phyloP scores from a whole-genome alignment of 1,284 basidiomycete species.

The Malassezia brasiliensis region DNA sequence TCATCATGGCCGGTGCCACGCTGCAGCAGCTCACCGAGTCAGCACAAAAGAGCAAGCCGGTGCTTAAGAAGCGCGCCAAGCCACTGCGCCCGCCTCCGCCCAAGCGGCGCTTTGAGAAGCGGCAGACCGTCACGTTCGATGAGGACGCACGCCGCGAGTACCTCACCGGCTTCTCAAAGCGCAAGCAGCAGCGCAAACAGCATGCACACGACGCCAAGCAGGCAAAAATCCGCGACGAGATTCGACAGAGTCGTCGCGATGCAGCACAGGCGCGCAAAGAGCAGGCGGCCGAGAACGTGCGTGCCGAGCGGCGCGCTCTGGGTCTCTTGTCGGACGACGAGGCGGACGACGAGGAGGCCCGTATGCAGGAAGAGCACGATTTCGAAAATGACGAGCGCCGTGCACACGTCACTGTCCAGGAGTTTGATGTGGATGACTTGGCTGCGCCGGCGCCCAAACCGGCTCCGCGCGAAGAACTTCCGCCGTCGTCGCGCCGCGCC shows the following conservation, averaged over 20 bases:
- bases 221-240: slow-evolving; percentile 29
- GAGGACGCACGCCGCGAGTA: slow-evolving; percentile 39
- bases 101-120: slow-evolving; percentile 18
- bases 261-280: slow-evolving; percentile 27
- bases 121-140: slow-evolving; percentile 34
- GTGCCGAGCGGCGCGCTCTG: slow-evolving; percentile 28
- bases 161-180: slow-evolving; percentile 44
- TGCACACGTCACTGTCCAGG: slow-evolving; percentile 16
- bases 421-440: slow-evolving; percentile 8
- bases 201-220: slow-evolving; percentile 31
- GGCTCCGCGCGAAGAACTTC: neutral
- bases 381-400: slow-evolving; percentile 13
- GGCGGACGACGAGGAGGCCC: slow-evolving; percentile 22
- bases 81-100: neutral
- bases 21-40: slow-evolving; percentile 22
- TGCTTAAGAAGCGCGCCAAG: neutral
- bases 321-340: slow-evolving; percentile 31
- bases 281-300: slow-evolving; percentile 38
- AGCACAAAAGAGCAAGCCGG: slow-evolving; percentile 14
- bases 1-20: neutral
- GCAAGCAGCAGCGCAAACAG: slow-evolving; percentile 41
- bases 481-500: slow-evolving; percentile 4
- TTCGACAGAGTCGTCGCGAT: slow-evolving; percentile 21
- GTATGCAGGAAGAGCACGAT: slow-evolving; percentile 7
- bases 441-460: neutral